Percentiles rank a stretch among this genome's conserved stretches.
phyloP scores from a whole-genome alignment of 805 yeast species.

The Brettanomyces anomalus region DNA sequence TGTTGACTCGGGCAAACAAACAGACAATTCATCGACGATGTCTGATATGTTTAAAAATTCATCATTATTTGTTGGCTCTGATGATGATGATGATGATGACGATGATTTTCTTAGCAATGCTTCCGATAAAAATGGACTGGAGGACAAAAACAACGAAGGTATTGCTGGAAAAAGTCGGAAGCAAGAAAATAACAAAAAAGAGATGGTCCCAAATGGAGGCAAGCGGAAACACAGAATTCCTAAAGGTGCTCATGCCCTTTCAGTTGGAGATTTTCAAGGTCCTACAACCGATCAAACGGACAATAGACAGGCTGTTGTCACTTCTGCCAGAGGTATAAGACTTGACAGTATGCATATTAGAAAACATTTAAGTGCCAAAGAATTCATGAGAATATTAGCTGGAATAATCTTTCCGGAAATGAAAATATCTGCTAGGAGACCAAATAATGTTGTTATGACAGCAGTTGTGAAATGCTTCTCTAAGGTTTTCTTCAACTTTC shows the following conservation, averaged over 20 bases:
- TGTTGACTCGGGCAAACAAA: not conserved
- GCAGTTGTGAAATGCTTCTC: slow-evolving; percentile 4
- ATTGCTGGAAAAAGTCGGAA: not conserved
- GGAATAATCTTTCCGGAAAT: slow-evolving; percentile 12
- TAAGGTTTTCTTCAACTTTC: slow-evolving; percentile 11
- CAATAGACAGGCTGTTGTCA: not conserved
- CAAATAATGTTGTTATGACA: not conserved
- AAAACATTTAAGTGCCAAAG: slow-evolving; percentile 10
- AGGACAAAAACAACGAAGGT: not conserved
- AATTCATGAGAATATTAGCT: slow-evolving; percentile 10
- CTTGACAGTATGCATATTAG: slow-evolving; percentile 7
- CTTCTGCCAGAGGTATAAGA: slow-evolving; percentile 7
- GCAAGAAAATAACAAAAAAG: not conserved
- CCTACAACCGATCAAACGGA: not conserved
- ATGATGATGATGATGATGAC: too few species aligned
- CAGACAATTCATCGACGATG: not conserved
- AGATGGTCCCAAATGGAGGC: not conserved
- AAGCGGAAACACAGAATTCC: too few species aligned
- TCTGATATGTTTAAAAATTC: not conserved
- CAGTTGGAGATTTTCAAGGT: not conserved
- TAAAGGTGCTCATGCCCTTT: not conserved
- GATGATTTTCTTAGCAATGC: too few species aligned
- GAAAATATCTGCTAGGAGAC: slow-evolving; percentile 4
- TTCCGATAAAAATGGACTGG: too few species aligned
- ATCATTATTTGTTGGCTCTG: too few species aligned